phyloP scores from a whole-genome alignment of 139 green algal species.

The Chlamydomonas asymmetrica region DNA sequence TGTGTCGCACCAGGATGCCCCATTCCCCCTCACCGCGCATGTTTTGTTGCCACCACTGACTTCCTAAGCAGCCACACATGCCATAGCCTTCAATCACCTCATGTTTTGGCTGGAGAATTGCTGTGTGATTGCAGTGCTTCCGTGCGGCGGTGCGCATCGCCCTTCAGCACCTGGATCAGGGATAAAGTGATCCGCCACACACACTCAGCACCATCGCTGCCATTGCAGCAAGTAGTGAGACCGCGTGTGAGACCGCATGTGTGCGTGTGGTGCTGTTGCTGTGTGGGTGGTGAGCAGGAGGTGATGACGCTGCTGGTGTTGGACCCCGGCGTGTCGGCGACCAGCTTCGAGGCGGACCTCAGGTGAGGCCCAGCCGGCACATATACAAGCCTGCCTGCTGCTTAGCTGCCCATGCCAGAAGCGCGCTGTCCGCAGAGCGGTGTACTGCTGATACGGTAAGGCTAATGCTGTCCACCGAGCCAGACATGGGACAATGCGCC shows the following conservation, averaged over 20 bases:
- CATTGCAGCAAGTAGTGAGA: neutral
- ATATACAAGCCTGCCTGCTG: neutral
- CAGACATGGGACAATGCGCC: neutral
- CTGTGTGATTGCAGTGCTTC: too few relatives aligned
- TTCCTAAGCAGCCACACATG: too few relatives aligned
- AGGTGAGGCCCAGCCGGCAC: slow-evolving; percentile 2
- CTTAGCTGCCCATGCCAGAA: too few relatives aligned
- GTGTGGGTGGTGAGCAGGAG: neutral
- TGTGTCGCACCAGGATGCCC: too few relatives aligned
- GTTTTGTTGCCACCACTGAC: too few relatives aligned
- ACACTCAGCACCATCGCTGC: neutral
- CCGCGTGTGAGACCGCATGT: neutral
- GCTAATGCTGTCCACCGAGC: neutral
- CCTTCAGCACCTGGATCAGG: neutral
- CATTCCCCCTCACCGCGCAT: too few relatives aligned
- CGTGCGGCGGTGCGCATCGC: too few relatives aligned
- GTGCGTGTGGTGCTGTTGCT: neutral
- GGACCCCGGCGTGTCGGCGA: slow-evolving; percentile 28
- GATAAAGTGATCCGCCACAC: neutral
- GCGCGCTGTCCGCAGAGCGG: too few relatives aligned
- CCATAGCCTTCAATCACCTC: too few relatives aligned
- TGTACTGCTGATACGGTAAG: slow-evolving; percentile 3
- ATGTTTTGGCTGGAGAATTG: too few relatives aligned
- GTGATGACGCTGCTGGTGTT: slow-evolving; percentile 45
- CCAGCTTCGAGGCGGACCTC: slow-evolving; percentile 17